A percentile compares a stretch with the other conserved stretches of the same genome.
Evolutionary conservation across 2,329 filamentous ascomycete species (phyloP).

Genomic region (Cladosporium sp.): DNA sequence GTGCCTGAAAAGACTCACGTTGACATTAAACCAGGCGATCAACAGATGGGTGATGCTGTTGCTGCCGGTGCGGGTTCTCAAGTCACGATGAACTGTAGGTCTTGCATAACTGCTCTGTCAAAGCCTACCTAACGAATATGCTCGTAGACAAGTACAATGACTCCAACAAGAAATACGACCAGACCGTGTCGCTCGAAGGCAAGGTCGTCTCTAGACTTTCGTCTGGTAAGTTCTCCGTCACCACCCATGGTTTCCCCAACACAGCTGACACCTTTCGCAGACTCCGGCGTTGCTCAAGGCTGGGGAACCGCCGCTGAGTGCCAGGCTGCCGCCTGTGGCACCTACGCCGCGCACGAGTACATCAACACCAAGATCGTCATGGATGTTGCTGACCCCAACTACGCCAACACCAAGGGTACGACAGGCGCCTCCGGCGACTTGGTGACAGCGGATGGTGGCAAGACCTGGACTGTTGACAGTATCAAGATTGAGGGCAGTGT

Average conservation of each 20-base stretch:
- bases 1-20: not conserved
- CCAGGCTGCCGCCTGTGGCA: conserved; percentile 42
- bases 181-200: conserved; percentile 42
- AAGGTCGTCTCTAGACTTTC: conserved; percentile 45
- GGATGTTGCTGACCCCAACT: conserved; percentile 40
- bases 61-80: conserved; percentile 30
- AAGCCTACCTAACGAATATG: not conserved
- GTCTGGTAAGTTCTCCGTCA: conserved; percentile 37
- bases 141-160: conserved; percentile 42
- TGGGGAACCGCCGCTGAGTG: conserved; percentile 49
- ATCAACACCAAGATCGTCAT: conserved; percentile 43
- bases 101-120: conserved; percentile 26
- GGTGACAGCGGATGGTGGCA: conserved; percentile 43
- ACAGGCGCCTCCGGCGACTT: conserved; percentile 45
- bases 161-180: conserved; percentile 43
- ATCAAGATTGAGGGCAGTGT: conserved; percentile 34
- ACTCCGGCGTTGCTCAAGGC: conserved; percentile 29
- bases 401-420: conserved; percentile 42
- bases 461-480: conserved; percentile 46
- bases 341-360: conserved; percentile 44
- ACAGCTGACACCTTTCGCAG: conserved; percentile 14
- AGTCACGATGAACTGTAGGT: conserved; percentile 44
- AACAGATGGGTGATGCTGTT: conserved; percentile 23
- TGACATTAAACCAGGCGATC: conserved; percentile 14
- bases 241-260: not conserved